Evolutionary conservation across 2,329 filamentous ascomycete species (phyloP), one percentile per base, ranked within the genome.

Genomic region (Alternaria sp.): DNA sequence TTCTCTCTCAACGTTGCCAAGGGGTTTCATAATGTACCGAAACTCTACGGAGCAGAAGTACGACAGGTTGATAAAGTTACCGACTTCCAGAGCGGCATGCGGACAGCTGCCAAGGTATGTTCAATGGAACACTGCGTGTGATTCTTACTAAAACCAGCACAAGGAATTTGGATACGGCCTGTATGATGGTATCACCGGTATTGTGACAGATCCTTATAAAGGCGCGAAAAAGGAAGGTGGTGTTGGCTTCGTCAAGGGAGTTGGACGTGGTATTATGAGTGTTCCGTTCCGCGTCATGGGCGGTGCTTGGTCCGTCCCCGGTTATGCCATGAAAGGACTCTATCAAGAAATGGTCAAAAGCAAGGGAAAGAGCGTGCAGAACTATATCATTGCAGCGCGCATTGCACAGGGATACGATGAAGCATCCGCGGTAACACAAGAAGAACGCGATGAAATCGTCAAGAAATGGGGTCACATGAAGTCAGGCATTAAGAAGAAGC

Each of bases 1-100:
- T 90, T 97, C 63, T 91, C 91, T 39, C 79, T 97, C 40, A 90
- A 90, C 0, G 79, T 97, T 36, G 90, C 93, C 0, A 90, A 90
- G 75, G 93, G 93, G 0, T 96, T 97, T 73, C 90, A 94, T 72
- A 97, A 97, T 68, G 89, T 91, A 5, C 93, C 93, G 0, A 89
- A 86, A 66, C 80, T 97, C 1, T 97, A 97, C 72, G 90, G 93
- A 40, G 93, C 96, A 69, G 87, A 91, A 1, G 88, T 97, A 0
- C 85, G 91, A 8, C 89, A 90, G n/a, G 81, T 85, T 1, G 90
- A 92, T 57, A 92, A 91, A 67, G 90, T 97, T 4, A 93, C 90
- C 0, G 90, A 88, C 51, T 80, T 96, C 49, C 84, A 86, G 51
- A 91, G 88, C 62, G 93, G 93, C 0, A 77, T 97, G 26, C 88